Base-by-base conservation (phyloP, 2,329 filamentous ascomycete species). In the Fusarium sp. region DNA sequence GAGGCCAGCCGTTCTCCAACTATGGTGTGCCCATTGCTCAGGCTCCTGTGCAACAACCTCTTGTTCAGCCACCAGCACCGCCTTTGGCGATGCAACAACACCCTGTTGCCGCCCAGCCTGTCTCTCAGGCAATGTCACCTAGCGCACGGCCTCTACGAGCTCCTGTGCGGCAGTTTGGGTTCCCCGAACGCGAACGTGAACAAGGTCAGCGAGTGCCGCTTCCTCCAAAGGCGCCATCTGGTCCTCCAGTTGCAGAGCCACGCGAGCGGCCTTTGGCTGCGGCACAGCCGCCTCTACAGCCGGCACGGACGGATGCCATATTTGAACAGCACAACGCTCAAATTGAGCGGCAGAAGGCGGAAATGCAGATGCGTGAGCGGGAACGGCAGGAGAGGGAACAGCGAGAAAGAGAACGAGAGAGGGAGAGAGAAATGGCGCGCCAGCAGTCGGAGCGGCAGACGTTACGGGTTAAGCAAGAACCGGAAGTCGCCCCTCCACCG, bases 401-500 rank as follows among this genome's bases (percentile, higher is more conserved):
- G 12, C 67, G 75, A 38, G 76, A 80, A 32, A 71, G 75, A 10
- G 78, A 63, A 47, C 58, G 54, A 33, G 79, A 82, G 27, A 70
- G 76, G 27, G 78, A 82, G 59, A 77, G 76, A 33, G 81, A 82
- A 33, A 60, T 81, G 57, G 65, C 65, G 20, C 79, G 79, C 5
- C 80, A 80, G 37, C 80, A 80, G 37, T 63, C 73, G 7, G 80
- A 82, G 54, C 75, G 80, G 15, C 80, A 80, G 54, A 69, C 80
- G n/a, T 66, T 82, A 66, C 78, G 80, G 15, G 76, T 89, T 57
- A 89, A 89, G 78, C 86, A 88, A 71, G 88, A 90, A 72, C 84
- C 84, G 4, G 87, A 89, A 56, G 74, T 84, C 52, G 78, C 79
- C n/a, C 73, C 78, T 14, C 79, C 78, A 14, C 82, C 81, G 38